Percentiles rank a stretch among this genome's conserved stretches.
Conservation (phyloP, 345 rosid species). For the Kandelia obovata region DNA sequence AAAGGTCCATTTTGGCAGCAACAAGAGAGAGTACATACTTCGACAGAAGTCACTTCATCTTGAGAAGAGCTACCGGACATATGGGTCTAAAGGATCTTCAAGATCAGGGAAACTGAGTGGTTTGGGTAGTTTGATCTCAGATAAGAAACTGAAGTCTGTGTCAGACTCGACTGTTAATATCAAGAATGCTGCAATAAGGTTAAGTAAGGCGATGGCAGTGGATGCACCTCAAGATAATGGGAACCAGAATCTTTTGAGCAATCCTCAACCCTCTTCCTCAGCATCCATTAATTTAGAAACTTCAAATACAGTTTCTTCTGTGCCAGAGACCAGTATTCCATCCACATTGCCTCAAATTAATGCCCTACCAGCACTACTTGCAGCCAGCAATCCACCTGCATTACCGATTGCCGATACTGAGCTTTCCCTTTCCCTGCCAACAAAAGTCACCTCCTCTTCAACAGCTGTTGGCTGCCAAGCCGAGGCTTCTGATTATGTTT, state of each 20-base stretch:
- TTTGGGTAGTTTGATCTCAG: constrained; percentile 50
- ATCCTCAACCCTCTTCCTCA: constrained; percentile 27
- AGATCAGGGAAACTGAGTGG: constrained; percentile 51
- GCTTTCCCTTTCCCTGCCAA: constrained; percentile 57
- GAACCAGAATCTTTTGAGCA: constrained; percentile 23
- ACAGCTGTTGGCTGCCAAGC: constrained; percentile 34
- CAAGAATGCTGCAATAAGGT: constrained; percentile 46
- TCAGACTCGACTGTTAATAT: constrained; percentile 45
- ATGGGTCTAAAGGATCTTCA: constrained; percentile 54
- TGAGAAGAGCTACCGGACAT: constrained; percentile 52
- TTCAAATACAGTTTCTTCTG: constrained; percentile 25
- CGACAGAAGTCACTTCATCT: constrained; percentile 71
- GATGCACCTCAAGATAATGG: constrained; percentile 44
- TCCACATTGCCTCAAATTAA: constrained; percentile 23
- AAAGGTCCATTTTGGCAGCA: constrained; percentile 49
- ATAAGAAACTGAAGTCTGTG: constrained; percentile 55
- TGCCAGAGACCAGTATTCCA: constrained; percentile 25
- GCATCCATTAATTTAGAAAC: constrained; percentile 32
- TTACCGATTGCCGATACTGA: constrained; percentile 48
- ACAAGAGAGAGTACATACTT: constrained; percentile 64
- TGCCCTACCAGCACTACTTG: constrained; percentile 26
- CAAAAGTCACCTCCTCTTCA: constrained; percentile 38
- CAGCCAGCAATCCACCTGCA: constrained; percentile 26
- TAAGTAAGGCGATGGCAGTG: constrained; percentile 44
- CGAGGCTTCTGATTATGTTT: constrained; percentile 29